Base-by-base conservation (phyloP, 805 yeast genomes). In the Yamadazyma ubonensis region DNA sequence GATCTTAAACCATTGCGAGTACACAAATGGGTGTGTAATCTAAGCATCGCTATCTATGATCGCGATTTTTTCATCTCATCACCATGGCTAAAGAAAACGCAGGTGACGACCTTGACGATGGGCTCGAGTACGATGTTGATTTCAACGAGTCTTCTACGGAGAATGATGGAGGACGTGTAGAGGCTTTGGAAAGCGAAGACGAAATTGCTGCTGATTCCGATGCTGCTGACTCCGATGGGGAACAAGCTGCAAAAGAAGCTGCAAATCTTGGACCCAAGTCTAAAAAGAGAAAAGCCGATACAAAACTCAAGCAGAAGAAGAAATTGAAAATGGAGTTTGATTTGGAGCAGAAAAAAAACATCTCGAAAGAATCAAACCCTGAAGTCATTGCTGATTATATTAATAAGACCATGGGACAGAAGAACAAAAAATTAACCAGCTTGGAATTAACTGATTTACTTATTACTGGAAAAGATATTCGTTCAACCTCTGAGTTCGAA, bases 51-150 rank as follows among this genome's bases (percentile, higher is more conserved):
- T n/a, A n/a, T n/a, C n/a, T n/a, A n/a, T n/a, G n/a, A 21, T 21
- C 35, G 27, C 27, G 27, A 33, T 25, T 36, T 41, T 30, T 31
- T 25, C 43, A 38, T 29, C 46, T 29, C 42, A 33, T 38, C 43
- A 28, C 39, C 11, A 41, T 33, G 44, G 19, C 36, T 6, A 36
- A 41, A 15, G 29, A 25, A 35, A 27, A 32, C n/a, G 41, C 36
- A 14, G 84, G 74, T 11, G 96, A 88, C 59, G 95, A 83, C 44
- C 67, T 87, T 43, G 90, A 86, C 37, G 95, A 86, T 55, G 91
- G 88, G 2, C 65, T 87, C 36, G 83, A 72, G 3, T 85, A 84
- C 54, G 73, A 69, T 4, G 67, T 76, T 17, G 76, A 73, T 28
- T 50, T 63, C 20, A 55, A 61, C n/a, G 60, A 51, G 9, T 25